Evolutionary conservation across 1,139 yeast genomes (phyloP), one percentile per base, ranked within the genome.

Genomic region (Suhomyces bribrorum): DNA sequence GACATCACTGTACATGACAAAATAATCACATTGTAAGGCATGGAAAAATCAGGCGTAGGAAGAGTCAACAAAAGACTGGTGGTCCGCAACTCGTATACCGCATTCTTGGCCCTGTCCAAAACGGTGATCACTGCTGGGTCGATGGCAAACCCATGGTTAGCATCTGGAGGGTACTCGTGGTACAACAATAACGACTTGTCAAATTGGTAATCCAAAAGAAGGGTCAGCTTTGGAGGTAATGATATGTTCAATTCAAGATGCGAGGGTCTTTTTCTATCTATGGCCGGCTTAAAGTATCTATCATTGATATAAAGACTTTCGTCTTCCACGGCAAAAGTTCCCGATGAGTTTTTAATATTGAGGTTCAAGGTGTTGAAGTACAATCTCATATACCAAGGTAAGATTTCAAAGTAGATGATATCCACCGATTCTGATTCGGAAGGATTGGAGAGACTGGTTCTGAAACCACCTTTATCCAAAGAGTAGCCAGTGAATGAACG

Each of bases 141-240:
- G 29, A 94, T 81, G 41, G 92, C 92, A 61, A 92, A 94, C 0
- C 99, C 99, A 52, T 92, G 97, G 59, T 94, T 94, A 2, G 99
- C 98, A 69, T 94, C 99, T 1, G 99, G 98, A 9, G 98, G 98
- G 54, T 94, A 94, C 59, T 94, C 98, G 7, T 92, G 86, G 48
- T 87, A 82, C 44, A 84, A 75, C 32, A 94, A 71, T 54, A 92
- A 70, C 0, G 96, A 81, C 60, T 90, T 92, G 57, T 92, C 97
- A 57, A 92, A 89, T 41, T 84, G 80, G 56, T 86, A 87, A 2
- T 84, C 77, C 40, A 92, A 54, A 1, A 85, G 74, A 28, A 87
- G 63, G 3, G 82, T 72, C 22, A 83, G 73, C 3, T 67, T 56
- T 2, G 95, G 75, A 0, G 96, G 97, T 3, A 90, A 57, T 0